Evolutionary conservation across 208 protist genomes (phyloP).

Genomic region (Acanthamoeba castellanii): DNA sequence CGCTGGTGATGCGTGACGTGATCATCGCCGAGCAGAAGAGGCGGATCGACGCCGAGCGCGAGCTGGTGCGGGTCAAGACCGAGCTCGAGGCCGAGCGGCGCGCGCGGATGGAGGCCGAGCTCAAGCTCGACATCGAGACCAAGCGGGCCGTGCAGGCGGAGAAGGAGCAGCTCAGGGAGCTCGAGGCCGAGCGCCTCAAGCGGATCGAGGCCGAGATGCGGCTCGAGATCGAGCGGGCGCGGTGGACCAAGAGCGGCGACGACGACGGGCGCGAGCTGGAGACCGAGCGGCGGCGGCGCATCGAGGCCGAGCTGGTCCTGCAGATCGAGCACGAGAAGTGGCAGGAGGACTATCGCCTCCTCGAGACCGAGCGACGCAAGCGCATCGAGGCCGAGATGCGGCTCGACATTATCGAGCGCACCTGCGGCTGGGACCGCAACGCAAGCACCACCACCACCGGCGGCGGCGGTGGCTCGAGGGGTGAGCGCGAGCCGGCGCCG

Average conservation of each 20-base stretch:
- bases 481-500: neutral
- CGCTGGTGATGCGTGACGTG: neutral
- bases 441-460: too few species aligned
- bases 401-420: neutral
- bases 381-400: constrained; percentile 22
- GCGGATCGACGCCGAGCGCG: neutral
- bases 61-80: neutral
- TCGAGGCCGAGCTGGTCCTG: neutral
- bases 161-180: neutral
- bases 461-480: neutral
- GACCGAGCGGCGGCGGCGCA: neutral
- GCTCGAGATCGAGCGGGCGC: neutral
- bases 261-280: constrained; percentile 1
- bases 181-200: constrained; percentile 2
- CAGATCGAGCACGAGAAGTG: neutral
- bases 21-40: neutral
- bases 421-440: neutral
- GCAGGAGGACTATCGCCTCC: neutral
- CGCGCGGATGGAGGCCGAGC: neutral
- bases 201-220: constrained; percentile 13
- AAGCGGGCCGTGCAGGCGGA: neutral
- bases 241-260: neutral
- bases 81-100: neutral
- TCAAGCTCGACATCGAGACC: neutral
- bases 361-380: neutral